Percentiles rank a stretch among this genome's conserved stretches.
These are phyloP conservation scores for Aquilaria sinensis DNA, from an alignment of 345 rosid species.

Conservation along the genomic window DNA sequence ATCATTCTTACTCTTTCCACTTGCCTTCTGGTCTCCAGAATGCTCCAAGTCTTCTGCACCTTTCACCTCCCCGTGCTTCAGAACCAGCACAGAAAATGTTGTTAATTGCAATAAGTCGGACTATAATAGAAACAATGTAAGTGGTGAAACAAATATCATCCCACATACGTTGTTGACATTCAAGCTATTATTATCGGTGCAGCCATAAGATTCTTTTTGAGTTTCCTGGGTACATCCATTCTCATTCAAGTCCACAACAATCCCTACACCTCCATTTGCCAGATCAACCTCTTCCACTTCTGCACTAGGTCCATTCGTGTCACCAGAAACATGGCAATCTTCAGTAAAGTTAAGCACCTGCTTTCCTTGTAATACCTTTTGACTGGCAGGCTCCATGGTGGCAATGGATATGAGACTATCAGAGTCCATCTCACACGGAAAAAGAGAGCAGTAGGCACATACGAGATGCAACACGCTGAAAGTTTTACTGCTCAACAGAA, in stretches of 20 bases:
- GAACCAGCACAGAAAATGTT: conserved; percentile 1
- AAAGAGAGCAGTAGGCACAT: not conserved
- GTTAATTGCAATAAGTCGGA: conserved; percentile 3
- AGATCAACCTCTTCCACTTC: conserved; percentile 18
- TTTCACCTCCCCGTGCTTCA: conserved; percentile 42
- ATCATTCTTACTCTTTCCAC: conserved; percentile 42
- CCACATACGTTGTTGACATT: conserved; percentile 37
- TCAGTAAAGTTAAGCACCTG: conserved; percentile 26
- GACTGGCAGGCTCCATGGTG: conserved; percentile 40
- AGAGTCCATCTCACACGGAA: conserved; percentile 52
- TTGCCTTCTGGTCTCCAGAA: conserved; percentile 33
- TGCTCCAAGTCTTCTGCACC: conserved; percentile 25
- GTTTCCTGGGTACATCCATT: conserved; percentile 22
- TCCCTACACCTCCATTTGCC: conserved; percentile 27
- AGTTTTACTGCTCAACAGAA: not conserved
- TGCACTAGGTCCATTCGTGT: conserved; percentile 17
- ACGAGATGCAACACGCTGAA: conserved; percentile 1
- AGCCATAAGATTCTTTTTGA: conserved; percentile 16
- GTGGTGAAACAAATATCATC: conserved; percentile 9
- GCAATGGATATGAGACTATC: conserved; percentile 25
- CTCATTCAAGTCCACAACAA: conserved; percentile 25
- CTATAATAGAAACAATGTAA: not conserved
- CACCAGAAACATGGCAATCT: conserved; percentile 24
- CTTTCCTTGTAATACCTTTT: conserved; percentile 42
- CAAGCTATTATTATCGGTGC: conserved; percentile 26